These are phyloP conservation scores for Trypanosoma vivax DNA, from an alignment of 208 protist species.

Conservation along the genomic window DNA sequence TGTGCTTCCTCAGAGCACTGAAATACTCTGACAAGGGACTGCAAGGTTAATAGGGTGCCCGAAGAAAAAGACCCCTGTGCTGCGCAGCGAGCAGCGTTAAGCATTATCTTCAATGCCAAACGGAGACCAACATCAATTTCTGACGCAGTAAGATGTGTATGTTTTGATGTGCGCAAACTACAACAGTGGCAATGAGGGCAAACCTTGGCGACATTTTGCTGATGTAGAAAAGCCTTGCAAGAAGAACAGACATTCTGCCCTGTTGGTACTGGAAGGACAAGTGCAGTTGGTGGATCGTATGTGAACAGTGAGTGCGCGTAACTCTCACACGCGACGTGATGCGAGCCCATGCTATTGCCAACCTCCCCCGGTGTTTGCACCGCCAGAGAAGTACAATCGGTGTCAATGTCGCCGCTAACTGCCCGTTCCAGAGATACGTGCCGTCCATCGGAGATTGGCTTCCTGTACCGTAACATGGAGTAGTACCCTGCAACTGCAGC, in stretches of 20 bases:
- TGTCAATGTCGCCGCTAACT: neutral
- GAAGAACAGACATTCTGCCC: slow-evolving; percentile 7
- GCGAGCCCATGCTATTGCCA: too few species aligned
- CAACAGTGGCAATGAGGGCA: slow-evolving; percentile 14
- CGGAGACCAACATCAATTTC: slow-evolving; percentile 13
- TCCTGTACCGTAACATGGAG: slow-evolving; percentile 2
- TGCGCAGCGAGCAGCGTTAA: neutral
- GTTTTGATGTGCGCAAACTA: neutral
- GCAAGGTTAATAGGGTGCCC: slow-evolving; percentile 1
- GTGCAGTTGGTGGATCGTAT: slow-evolving; percentile 9
- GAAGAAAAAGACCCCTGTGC: neutral
- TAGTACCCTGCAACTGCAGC: slow-evolving; percentile 6
- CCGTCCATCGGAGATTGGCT: too few species aligned
- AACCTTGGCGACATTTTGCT: slow-evolving; percentile 13
- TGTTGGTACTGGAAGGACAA: slow-evolving; percentile 7
- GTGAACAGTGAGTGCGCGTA: too few species aligned
- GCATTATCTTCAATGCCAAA: slow-evolving; percentile 8
- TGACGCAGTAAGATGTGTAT: neutral
- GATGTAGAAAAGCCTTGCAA: slow-evolving; percentile 11
- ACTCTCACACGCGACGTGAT: too few species aligned
- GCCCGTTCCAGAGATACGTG: neutral
- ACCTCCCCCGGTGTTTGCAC: too few species aligned
- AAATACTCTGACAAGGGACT: slow-evolving; percentile 5
- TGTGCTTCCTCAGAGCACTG: slow-evolving; percentile 16
- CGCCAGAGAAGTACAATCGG: too few species aligned